Evolutionary conservation across 2,329 filamentous ascomycete species (phyloP), one percentile per base, ranked within the genome.

Genomic region (Ophiostoma piceae): DNA sequence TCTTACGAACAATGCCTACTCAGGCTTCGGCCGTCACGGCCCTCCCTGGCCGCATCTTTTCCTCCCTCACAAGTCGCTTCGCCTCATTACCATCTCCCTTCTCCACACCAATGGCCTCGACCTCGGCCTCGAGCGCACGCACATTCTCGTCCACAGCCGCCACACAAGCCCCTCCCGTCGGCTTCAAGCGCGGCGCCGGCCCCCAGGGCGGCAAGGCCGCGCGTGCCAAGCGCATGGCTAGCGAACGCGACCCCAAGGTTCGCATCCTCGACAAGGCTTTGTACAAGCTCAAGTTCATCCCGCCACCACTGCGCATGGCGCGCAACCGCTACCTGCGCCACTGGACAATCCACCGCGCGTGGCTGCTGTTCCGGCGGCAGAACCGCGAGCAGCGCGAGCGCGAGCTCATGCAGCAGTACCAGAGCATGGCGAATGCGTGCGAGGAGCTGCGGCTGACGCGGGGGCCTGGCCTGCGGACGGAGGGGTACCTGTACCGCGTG

Each of bases 261-360:
- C 72, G 76, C 68, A 75, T 75, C 70, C 75, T 80, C 72, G 75
- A 77, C 71, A 75, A 74, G 67, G 77, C 76, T 70, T 72, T 79
- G 11, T 75, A 76, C 69, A 74, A 77, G 65, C 75, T 77, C 26
- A 75, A 72, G 51, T 75, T 75, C 43, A 76, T 77, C 0, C 85
- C 85, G 5, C 81, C 86, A 0, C 94, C 95, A 0, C 87, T 99
- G 74, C 90, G 92, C 76, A 94, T 98, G 86, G 92, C 88, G 57
- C 92, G 94, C 75, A 91, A 90, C 79, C 89, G 95, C 70, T 87
- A 88, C 80, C 88, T 99, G 73, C 92, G 95, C 66, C 95, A 99
- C 84, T 99, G 95, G 95, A 98, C 95, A 68, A 98, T 99, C 80
- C 94, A 98, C 84, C 93, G 95, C 75, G 94, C 94, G 29, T 98